These are phyloP conservation scores for Polygonum maritimum DNA, from an alignment of 148 eudicot genomes.

Conservation along the genomic window DNA sequence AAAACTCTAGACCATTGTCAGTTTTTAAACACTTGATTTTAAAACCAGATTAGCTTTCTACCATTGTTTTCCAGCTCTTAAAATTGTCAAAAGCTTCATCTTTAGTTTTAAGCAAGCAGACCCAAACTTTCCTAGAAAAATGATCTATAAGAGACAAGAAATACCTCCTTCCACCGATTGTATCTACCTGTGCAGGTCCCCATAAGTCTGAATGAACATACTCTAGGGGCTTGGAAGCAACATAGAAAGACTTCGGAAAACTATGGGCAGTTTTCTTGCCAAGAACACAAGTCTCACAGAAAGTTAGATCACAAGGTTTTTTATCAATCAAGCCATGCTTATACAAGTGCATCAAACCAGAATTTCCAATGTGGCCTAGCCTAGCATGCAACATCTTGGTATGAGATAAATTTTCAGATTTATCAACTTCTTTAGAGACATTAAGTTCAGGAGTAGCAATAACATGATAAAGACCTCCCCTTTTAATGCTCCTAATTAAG, in stretches of 20 bases:
- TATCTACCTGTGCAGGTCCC: neutral
- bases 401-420: neutral
- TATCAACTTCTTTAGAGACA: neutral
- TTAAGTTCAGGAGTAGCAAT: neutral
- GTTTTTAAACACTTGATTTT: too few relatives aligned
- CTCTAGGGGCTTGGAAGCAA: neutral
- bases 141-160: too few relatives aligned
- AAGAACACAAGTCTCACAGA: neutral
- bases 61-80: too few relatives aligned
- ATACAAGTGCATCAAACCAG: neutral
- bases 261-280: neutral
- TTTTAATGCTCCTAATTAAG: neutral
- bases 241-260: neutral
- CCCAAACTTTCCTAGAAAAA: too few relatives aligned
- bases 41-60: too few relatives aligned
- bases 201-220: neutral
- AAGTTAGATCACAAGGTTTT: neutral
- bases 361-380: neutral
- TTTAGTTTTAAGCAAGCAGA: too few relatives aligned
- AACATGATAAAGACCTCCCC: neutral
- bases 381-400: neutral
- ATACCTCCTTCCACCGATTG: too few relatives aligned
- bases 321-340: neutral
- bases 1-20: too few relatives aligned
- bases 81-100: too few relatives aligned